Evolutionary conservation across 2,329 filamentous ascomycete genomes (phyloP).

Genomic region (Trichoderma sp.): DNA sequence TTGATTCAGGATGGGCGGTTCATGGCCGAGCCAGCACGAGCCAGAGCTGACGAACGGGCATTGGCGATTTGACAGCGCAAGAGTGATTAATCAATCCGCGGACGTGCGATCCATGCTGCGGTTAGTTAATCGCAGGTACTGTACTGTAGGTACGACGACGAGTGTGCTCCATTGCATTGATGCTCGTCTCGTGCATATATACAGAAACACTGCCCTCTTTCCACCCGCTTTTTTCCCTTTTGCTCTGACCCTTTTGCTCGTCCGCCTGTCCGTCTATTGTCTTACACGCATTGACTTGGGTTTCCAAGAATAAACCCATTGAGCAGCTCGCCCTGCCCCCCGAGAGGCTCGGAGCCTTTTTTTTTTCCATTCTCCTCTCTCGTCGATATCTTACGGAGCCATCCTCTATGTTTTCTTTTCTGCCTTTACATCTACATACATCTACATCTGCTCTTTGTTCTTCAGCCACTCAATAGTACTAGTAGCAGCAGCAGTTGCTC

Average conservation of each 20-base stretch:
- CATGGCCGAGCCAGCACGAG: conserved; percentile 13
- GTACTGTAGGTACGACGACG: background rate
- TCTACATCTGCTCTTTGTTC: background rate
- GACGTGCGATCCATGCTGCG: background rate
- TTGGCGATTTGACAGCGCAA: background rate
- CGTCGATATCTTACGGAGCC: background rate
- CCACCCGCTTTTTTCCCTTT: conserved; percentile 6
- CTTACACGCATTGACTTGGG: conserved; percentile 15
- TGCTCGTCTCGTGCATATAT: conserved; percentile 11
- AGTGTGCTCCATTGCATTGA: background rate
- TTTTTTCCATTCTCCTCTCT: background rate
- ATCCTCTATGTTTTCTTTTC: background rate
- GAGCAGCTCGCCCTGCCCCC: conserved; percentile 1
- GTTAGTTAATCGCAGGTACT: background rate
- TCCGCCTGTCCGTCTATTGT: conserved; percentile 4
- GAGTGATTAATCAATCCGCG: background rate
- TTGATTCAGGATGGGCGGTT: conserved; percentile 23
- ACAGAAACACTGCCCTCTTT: conserved; percentile 23
- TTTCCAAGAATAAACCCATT: conserved; percentile 12
- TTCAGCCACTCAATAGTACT: background rate
- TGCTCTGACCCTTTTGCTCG: background rate
- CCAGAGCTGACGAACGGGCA: conserved; percentile 12
- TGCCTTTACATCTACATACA: background rate
- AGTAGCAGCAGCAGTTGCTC: background rate
- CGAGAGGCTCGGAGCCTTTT: conserved; percentile 10